Base-by-base conservation (phyloP, 2,329 filamentous ascomycete genomes). In the Colletotrichum falcatum region DNA sequence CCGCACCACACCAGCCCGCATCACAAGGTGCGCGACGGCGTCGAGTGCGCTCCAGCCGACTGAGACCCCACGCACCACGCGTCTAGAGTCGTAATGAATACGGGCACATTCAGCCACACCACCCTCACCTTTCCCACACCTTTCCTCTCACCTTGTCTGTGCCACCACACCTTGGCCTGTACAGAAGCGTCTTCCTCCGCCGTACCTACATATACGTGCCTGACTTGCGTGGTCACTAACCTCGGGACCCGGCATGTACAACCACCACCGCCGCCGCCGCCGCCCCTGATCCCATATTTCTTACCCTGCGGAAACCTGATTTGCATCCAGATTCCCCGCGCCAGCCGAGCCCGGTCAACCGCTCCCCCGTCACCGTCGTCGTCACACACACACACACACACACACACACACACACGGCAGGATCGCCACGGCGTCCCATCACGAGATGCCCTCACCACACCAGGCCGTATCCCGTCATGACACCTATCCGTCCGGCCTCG, bases 11-110 rank as follows among this genome's bases (percentile, higher is more conserved):
- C 14, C 55, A 37, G 53, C 11, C 53, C 33, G 20, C 53, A 55
- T 61, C 58, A 61, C 58, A 23, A 46, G 58, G 44, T n/a, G 28
- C 44, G n/a, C 30, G 7, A 12, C 53, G 42, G 58, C 58, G 58
- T 61, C 58, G 49, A 61, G 58, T 61, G 58, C 58, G 58, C 58
- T 61, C 28, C 58, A 61, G 44, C 58, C 20, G 42, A 18, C 42
- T 7, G 6, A 44, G 18, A 12, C 44, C 16, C 16, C 44, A 8
- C 42, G 16, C 42, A 48, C 42, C 58, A 60, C 28, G 7, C 55
- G 2, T 18, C 26, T 30, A 16, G 2, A 42, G 8, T 18, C 18
- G 20, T 35, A 42, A 33, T 23, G 37, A 16, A 26, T 5, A 23
- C 33, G 6, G 12, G 16, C 37, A 14, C 55, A 28, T 28, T 14